A percentile compares a stretch with the other conserved stretches of the same genome.
These are phyloP conservation scores for Talaromyces wortmannii DNA, from an alignment of 495 filamentous ascomycete species.

Conservation along the genomic window DNA sequence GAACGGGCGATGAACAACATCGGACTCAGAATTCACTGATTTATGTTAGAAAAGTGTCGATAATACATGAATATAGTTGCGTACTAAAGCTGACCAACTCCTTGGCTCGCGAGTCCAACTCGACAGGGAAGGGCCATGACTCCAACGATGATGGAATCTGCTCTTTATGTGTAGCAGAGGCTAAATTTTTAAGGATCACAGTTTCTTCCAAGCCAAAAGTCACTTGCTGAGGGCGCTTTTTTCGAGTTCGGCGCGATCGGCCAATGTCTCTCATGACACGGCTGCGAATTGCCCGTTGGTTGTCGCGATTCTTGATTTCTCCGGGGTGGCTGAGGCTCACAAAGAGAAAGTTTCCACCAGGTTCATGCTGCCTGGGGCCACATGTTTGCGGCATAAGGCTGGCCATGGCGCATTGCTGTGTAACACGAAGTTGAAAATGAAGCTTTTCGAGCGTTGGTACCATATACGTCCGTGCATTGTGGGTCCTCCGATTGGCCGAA, in stretches of 20 bases:
- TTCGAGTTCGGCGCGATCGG: slow-evolving; percentile 3
- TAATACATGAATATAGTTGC: neutral
- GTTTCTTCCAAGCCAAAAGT: slow-evolving; percentile 5
- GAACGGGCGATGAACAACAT: slow-evolving; percentile 15
- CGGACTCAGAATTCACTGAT: slow-evolving; percentile 16
- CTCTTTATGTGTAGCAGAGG: neutral
- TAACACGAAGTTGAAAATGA: too few species aligned
- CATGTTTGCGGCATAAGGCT: neutral
- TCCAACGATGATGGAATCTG: slow-evolving; percentile 1
- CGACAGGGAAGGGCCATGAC: slow-evolving; percentile 5
- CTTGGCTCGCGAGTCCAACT: slow-evolving; percentile 5
- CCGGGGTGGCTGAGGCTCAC: slow-evolving; percentile 4
- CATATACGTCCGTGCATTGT: too few species aligned
- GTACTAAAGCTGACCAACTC: slow-evolving; percentile 12
- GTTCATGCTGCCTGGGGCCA: neutral
- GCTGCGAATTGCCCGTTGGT: slow-evolving; percentile 8
- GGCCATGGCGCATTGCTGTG: neutral
- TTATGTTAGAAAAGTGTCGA: neutral
- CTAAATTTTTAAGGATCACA: neutral
- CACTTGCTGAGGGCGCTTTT: neutral
- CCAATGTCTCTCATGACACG: slow-evolving; percentile 10
- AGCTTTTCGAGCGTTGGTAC: too few species aligned
- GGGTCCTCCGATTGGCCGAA: too few species aligned
- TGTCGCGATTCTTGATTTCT: slow-evolving; percentile 3
- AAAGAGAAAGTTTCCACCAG: slow-evolving; percentile 1